phyloP scores from a whole-genome alignment of 177 flowering plant species.

The Vitis hybrid region DNA sequence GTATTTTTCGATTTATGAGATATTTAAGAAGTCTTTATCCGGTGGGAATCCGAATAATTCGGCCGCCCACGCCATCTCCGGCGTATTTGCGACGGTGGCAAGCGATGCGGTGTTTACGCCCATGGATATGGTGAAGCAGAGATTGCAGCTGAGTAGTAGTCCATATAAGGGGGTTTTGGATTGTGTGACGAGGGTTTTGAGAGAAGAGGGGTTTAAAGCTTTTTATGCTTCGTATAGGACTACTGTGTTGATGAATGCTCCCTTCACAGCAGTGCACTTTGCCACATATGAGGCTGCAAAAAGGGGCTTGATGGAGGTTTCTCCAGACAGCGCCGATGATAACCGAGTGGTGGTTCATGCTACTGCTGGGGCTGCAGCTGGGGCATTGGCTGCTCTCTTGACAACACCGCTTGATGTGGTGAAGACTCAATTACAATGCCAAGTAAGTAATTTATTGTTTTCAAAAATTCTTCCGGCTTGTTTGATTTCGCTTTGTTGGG shows the following conservation, averaged over 20 bases:
- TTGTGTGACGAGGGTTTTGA: conserved; percentile 57
- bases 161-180: conserved; percentile 69
- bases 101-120: conserved; percentile 92
- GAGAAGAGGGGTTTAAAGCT: conserved; percentile 72
- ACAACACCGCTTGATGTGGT: conserved; percentile 94
- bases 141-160: conserved; percentile 64
- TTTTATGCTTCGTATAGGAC: conserved; percentile 86
- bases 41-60: conserved; percentile 48
- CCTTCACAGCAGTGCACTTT: conserved; percentile 85
- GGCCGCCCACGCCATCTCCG: conserved; percentile 63
- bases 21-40: conserved; percentile 52
- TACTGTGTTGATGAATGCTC: conserved; percentile 93
- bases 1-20: conserved; percentile 80
- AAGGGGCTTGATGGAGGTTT: conserved; percentile 61
- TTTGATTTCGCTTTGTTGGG: not conserved
- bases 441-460: conserved; percentile 39
- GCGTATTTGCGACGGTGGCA: conserved; percentile 69
- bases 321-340: conserved; percentile 61
- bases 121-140: conserved; percentile 94
- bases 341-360: conserved; percentile 75
- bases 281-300: conserved; percentile 79
- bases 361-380: conserved; percentile 90
- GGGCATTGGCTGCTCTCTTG: conserved; percentile 71
- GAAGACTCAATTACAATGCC: conserved; percentile 90
- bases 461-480: not conserved